phyloP scores from a whole-genome alignment of 768 basidiomycete genomes.

The Megacollybia marginata region DNA sequence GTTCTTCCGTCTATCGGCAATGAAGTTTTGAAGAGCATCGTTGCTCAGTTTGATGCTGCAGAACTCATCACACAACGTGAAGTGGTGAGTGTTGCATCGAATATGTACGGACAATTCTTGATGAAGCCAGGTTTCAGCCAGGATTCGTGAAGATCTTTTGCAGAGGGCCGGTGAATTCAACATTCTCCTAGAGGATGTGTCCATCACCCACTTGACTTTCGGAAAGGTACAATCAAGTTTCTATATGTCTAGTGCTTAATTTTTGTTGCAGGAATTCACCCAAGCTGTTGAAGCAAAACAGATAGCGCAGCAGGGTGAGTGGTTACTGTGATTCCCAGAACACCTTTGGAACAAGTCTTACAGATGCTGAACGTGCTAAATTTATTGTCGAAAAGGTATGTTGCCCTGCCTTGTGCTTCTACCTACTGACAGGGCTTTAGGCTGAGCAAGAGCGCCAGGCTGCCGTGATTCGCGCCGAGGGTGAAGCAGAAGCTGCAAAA shows the following conservation, averaged over 20 bases:
- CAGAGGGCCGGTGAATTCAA: conserved; percentile 95
- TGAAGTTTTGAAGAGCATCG: conserved; percentile 95
- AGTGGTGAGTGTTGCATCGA: conserved; percentile 53
- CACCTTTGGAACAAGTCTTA: neutral
- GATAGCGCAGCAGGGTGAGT: conserved; percentile 93
- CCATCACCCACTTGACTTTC: conserved; percentile 87
- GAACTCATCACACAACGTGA: conserved; percentile 97
- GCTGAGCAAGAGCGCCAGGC: conserved; percentile 99
- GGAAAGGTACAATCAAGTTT: conserved; percentile 51
- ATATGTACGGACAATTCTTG: neutral
- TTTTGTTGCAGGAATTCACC: conserved; percentile 69
- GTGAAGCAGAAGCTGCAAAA: conserved; percentile 94
- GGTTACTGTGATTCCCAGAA: neutral
- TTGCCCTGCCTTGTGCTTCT: neutral
- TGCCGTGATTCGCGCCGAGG: conserved; percentile 95
- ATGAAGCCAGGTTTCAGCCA: conserved; percentile 66
- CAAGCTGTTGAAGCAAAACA: conserved; percentile 99
- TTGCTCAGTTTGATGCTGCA: conserved; percentile 96
- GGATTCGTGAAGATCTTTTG: conserved; percentile 87
- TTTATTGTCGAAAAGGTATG: conserved; percentile 96
- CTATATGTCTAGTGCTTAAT: neutral
- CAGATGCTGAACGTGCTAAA: conserved; percentile 97
- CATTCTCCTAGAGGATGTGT: conserved; percentile 93
- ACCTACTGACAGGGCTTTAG: conserved; percentile 29
- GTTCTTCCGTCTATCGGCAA: conserved; percentile 97